Conservation (phyloP, 2,329 filamentous ascomycete species). For the Colletotrichum destructivum region DNA sequence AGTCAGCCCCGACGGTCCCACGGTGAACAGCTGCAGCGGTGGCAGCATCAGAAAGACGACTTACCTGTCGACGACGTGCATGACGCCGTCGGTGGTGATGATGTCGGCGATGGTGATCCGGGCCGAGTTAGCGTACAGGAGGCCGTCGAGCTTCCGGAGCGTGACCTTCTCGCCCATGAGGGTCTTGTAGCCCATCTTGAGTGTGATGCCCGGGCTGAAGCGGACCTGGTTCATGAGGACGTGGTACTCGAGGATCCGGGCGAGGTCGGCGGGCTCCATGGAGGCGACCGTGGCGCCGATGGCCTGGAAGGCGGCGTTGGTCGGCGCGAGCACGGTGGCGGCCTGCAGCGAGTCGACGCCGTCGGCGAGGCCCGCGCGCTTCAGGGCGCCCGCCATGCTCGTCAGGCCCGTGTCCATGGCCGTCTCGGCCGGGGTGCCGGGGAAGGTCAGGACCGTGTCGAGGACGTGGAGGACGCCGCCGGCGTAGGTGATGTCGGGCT, state of each 20-base stretch:
- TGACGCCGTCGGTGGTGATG: slow-evolving; percentile 69
- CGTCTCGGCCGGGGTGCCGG: slow-evolving; percentile 57
- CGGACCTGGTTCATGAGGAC: slow-evolving; percentile 67
- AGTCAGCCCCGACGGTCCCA: too few species aligned
- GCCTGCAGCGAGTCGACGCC: slow-evolving; percentile 51
- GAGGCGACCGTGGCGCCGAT: slow-evolving; percentile 67
- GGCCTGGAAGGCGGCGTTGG: slow-evolving; percentile 70
- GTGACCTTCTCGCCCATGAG: slow-evolving; percentile 54
- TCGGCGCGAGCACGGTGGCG: slow-evolving; percentile 74
- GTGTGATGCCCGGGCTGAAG: slow-evolving; percentile 25
- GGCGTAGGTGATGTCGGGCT: slow-evolving; percentile 61
- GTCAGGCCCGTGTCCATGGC: slow-evolving; percentile 67
- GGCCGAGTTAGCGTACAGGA: slow-evolving; percentile 67
- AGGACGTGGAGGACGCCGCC: slow-evolving; percentile 68
- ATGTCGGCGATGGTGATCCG: slow-evolving; percentile 66
- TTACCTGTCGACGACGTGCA: slow-evolving; percentile 72
- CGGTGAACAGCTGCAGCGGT: too few species aligned
- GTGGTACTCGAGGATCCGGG: slow-evolving; percentile 74
- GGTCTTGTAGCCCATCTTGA: slow-evolving; percentile 46
- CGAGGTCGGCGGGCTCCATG: slow-evolving; percentile 63
- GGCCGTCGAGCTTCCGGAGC: slow-evolving; percentile 57
- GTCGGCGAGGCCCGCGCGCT: slow-evolving; percentile 59
- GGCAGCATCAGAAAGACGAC: slow-evolving; percentile 41
- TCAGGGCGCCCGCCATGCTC: slow-evolving; percentile 51
- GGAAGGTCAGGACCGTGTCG: slow-evolving; percentile 66